A percentile compares a stretch with the other conserved stretches of the same genome.
These are phyloP conservation scores for Echites panduratus DNA, from an alignment of 257 asterid species.

Conservation along the genomic window DNA sequence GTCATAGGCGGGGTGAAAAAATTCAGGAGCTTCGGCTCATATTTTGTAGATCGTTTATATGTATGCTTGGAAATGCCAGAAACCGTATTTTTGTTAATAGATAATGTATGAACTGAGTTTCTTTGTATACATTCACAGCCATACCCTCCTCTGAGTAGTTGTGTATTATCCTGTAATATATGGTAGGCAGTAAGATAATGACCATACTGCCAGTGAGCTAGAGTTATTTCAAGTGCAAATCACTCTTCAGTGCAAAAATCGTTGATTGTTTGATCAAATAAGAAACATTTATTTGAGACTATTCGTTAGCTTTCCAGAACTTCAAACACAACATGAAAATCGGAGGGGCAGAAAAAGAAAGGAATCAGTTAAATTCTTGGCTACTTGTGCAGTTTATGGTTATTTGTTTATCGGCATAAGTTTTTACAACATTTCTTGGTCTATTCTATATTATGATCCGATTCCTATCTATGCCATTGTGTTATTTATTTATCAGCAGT, in stretches of 20 bases:
- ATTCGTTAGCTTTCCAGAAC: not conserved
- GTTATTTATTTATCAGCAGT: no score
- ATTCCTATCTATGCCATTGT: no score
- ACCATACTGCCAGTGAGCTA: not conserved
- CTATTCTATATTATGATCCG: no score
- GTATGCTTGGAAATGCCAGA: not conserved
- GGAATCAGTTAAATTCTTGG: not conserved
- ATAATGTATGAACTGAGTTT: not conserved
- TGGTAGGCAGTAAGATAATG: not conserved
- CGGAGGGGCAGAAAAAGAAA: not conserved
- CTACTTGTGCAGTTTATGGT: not conserved
- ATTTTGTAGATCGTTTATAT: conserved; percentile 9
- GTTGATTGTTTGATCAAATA: not conserved
- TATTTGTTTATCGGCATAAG: no score
- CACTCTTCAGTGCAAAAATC: not conserved
- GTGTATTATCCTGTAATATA: conserved; percentile 6
- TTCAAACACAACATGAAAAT: no score
- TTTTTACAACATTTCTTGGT: no score
- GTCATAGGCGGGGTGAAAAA: conserved; percentile 7
- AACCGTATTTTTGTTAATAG: conserved; percentile 17
- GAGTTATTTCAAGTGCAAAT: not conserved
- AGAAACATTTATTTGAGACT: not conserved
- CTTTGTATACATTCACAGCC: not conserved
- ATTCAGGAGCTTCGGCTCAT: conserved; percentile 4
- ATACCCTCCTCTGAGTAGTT: not conserved